Conservation (phyloP, 2,329 filamentous ascomycete genomes). For the Drechmeria coniospora region DNA sequence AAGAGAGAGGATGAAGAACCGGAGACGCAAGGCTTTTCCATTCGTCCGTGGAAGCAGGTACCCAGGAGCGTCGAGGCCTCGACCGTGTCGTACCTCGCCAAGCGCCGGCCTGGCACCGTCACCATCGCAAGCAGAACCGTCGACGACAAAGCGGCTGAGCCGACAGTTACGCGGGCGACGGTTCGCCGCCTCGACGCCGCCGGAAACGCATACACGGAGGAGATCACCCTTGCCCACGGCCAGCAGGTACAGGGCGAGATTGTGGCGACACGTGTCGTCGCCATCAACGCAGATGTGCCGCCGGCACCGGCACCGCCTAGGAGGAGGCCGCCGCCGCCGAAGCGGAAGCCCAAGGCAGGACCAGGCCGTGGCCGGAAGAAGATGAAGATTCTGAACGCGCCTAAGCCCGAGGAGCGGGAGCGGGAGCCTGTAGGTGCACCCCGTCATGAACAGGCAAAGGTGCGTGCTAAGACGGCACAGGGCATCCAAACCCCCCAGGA, state of each 20-base stretch:
- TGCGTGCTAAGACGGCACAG: too few species aligned
- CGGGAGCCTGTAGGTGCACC: too few species aligned
- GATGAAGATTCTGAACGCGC: constrained; percentile 52
- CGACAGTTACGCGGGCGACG: constrained; percentile 60
- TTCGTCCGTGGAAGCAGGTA: constrained; percentile 47
- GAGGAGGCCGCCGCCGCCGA: constrained; percentile 59
- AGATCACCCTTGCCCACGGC: constrained; percentile 66
- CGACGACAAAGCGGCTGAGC: constrained; percentile 26
- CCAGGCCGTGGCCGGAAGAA: constrained; percentile 68
- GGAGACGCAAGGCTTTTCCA: constrained; percentile 33
- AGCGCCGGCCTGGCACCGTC: constrained; percentile 45
- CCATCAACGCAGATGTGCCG: constrained; percentile 37
- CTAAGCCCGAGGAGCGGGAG: too few species aligned
- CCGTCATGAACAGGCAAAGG: too few species aligned
- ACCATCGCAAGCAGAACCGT: constrained; percentile 38
- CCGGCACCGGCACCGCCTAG: constrained; percentile 24
- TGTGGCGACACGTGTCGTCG: constrained; percentile 41
- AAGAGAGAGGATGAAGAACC: constrained; percentile 52
- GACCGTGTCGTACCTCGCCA: constrained; percentile 39
- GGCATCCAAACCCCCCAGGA: constrained; percentile 29
- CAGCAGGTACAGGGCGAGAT: constrained; percentile 73
- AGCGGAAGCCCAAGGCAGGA: constrained; percentile 62
- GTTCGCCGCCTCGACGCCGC: constrained; percentile 64
- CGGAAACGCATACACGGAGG: constrained; percentile 72
- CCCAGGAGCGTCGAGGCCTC: constrained; percentile 40